A percentile compares a stretch with the other conserved stretches of the same genome.
phyloP scores from a whole-genome alignment of 2,329 filamentous ascomycete genomes.

The Mollisiaceae sp. region DNA sequence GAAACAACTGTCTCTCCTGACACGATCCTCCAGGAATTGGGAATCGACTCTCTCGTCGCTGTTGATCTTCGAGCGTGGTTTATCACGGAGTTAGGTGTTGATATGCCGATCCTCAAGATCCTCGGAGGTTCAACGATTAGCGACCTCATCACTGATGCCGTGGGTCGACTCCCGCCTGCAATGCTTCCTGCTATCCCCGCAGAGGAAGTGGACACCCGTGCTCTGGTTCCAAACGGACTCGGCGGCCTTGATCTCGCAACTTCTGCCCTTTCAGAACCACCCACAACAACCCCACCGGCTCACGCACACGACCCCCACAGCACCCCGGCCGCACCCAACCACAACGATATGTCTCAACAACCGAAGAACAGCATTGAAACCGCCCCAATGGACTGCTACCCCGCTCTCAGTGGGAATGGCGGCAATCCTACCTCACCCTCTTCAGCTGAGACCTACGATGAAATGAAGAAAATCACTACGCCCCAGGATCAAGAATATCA shows the following conservation, averaged over 20 bases:
- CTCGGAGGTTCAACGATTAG: conserved; percentile 2
- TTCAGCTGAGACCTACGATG: background rate
- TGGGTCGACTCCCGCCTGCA: background rate
- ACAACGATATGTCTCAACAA: background rate
- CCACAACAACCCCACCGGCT: background rate
- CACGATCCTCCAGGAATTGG: conserved; percentile 31
- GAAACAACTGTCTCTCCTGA: conserved; percentile 19
- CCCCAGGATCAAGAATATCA: background rate
- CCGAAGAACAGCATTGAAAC: background rate
- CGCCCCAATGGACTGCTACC: background rate
- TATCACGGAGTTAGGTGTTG: background rate
- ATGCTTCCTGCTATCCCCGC: conserved; percentile 10
- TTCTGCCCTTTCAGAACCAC: background rate
- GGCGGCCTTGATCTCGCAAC: conserved; percentile 10
- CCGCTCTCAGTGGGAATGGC: background rate
- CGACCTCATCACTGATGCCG: conserved; percentile 3
- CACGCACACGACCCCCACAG: background rate
- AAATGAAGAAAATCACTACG: background rate
- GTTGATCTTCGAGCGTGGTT: conserved; percentile 9
- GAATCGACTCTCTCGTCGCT: conserved; percentile 8
- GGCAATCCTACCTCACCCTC: background rate
- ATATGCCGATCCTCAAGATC: conserved; percentile 10
- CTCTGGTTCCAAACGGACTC: conserved; percentile 18
- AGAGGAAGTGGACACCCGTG: background rate
- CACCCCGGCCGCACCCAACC: no score